These are phyloP conservation scores for Beta lomatogona DNA, from an alignment of 179 eudicot genomes.

Conservation along the genomic window DNA sequence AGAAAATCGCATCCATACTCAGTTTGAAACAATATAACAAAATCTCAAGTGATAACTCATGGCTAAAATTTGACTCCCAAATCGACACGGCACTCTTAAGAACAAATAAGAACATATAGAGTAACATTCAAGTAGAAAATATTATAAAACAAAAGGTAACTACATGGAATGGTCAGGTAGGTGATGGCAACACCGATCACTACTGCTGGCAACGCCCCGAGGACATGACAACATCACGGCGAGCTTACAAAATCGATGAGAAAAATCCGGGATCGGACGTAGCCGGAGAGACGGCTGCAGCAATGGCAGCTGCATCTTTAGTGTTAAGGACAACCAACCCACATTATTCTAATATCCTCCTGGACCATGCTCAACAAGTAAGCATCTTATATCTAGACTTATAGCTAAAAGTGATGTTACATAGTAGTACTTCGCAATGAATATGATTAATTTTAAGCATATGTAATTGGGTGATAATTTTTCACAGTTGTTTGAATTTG, in stretches of 20 bases:
- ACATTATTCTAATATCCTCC: conserved; percentile 64
- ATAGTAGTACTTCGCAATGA: no score
- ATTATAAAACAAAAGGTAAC: neutral
- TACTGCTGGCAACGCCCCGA: conserved; percentile 88
- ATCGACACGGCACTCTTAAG: neutral
- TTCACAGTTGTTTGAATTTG: conserved; percentile 75
- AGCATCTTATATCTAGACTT: neutral
- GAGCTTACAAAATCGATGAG: conserved; percentile 68
- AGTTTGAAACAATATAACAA: no score
- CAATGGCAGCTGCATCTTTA: conserved; percentile 78
- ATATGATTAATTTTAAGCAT: no score
- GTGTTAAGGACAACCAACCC: conserved; percentile 63
- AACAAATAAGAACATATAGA: no score
- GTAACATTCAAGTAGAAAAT: no score
- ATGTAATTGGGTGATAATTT: neutral
- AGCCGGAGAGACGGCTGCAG: conserved; percentile 87
- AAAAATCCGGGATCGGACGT: conserved; percentile 71
- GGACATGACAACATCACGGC: conserved; percentile 87
- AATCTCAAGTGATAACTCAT: no score
- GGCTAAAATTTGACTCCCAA: no score
- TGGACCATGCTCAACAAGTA: conserved; percentile 82
- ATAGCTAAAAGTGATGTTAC: no score
- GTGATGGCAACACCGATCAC: conserved; percentile 77
- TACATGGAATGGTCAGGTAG: conserved; percentile 42
- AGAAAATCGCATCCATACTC: no score